Conservation (phyloP, 257 asterid genomes). For the Verbascum thapsus region DNA sequence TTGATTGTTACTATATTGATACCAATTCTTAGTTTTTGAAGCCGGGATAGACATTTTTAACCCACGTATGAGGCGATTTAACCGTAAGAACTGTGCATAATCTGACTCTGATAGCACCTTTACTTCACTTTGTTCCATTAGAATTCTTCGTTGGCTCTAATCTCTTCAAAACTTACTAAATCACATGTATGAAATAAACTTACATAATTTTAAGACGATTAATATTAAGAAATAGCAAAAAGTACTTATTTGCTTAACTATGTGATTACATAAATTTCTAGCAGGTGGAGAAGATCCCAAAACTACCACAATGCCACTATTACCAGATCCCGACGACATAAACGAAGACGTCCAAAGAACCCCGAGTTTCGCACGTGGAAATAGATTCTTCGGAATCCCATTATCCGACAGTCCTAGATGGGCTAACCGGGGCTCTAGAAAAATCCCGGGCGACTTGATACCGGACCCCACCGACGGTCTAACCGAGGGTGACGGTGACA, state of each 20-base stretch:
- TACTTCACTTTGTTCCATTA: no score
- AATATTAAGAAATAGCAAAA: not conserved
- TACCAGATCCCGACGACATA: constrained; percentile 52
- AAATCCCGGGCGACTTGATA: constrained; percentile 28
- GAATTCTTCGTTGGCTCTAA: no score
- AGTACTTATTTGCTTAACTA: not conserved
- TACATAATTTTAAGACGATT: not conserved
- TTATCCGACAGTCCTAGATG: constrained; percentile 67
- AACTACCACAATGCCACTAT: constrained; percentile 33
- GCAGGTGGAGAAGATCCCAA: constrained; percentile 45
- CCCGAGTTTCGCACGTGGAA: constrained; percentile 47
- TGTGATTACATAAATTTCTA: not conserved
- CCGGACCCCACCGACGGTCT: constrained; percentile 37
- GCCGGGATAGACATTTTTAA: no score
- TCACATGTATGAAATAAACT: no score
- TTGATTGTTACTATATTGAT: no score
- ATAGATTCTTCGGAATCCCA: constrained; percentile 62
- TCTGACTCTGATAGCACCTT: no score
- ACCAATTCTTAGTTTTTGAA: no score
- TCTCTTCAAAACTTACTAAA: no score
- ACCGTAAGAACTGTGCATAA: no score
- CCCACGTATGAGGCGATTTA: no score
- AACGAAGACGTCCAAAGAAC: constrained; percentile 45
- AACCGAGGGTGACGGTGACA: constrained; percentile 39
- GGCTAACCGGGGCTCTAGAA: constrained; percentile 37